phyloP scores from a whole-genome alignment of 2,329 filamentous ascomycete genomes.

The Trichoderma asperellum region DNA sequence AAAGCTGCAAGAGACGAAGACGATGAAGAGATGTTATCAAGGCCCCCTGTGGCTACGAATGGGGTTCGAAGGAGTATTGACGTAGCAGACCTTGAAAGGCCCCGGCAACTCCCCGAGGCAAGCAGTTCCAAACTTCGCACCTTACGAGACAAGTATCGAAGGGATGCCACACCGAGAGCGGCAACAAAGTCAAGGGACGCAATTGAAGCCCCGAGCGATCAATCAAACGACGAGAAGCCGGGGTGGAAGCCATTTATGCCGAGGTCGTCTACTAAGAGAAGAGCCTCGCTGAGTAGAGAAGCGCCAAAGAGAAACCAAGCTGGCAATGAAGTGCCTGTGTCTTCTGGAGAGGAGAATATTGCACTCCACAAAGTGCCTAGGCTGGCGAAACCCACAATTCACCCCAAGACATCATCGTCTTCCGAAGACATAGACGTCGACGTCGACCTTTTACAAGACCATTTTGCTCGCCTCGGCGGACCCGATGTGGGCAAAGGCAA shows the following conservation, averaged over 20 bases:
- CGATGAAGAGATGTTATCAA: background rate
- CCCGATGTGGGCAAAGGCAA: conserved; percentile 36
- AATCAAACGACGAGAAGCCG: conserved; percentile 41
- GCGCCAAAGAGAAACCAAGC: conserved; percentile 39
- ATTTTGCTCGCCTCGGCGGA: conserved; percentile 51
- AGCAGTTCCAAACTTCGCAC: conserved; percentile 34
- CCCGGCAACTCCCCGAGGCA: conserved; percentile 31
- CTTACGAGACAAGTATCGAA: conserved; percentile 44
- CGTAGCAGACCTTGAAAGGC: conserved; percentile 30
- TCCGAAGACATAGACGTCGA: conserved; percentile 40
- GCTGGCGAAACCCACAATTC: conserved; percentile 35
- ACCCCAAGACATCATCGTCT: conserved; percentile 28
- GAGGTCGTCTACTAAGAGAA: conserved; percentile 46
- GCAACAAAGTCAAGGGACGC: conserved; percentile 28
- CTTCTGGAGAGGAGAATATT: conserved; percentile 35
- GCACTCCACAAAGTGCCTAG: conserved; percentile 37
- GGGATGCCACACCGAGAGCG: conserved; percentile 35
- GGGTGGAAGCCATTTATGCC: conserved; percentile 50
- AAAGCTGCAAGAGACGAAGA: too few species aligned
- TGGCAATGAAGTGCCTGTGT: conserved; percentile 35
- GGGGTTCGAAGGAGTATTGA: conserved; percentile 39
- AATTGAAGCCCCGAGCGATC: conserved; percentile 33
- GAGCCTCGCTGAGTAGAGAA: conserved; percentile 44
- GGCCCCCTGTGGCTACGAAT: conserved; percentile 6
- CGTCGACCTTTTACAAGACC: conserved; percentile 52